Percentiles rank a stretch among this genome's conserved stretches.
Evolutionary conservation across 495 filamentous ascomycete genomes (phyloP).

Genomic region (Penicillium robsamsonii): DNA sequence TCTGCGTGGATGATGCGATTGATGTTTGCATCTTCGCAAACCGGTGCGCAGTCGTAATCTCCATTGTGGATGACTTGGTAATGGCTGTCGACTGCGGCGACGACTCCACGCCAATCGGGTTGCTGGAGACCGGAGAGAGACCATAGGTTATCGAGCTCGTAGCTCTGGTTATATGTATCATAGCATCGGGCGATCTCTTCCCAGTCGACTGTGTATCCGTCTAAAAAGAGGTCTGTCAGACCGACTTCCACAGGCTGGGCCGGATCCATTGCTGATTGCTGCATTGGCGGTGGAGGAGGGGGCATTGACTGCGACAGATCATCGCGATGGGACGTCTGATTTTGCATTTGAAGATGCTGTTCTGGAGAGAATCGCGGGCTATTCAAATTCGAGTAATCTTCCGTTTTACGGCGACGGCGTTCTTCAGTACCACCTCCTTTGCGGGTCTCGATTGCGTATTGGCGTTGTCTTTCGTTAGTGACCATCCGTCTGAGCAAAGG

Average conservation of each 20-base stretch:
- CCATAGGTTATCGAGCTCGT: constrained; percentile 45
- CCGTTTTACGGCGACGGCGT: constrained; percentile 43
- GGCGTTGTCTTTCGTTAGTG: constrained; percentile 61
- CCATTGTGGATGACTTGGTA: constrained; percentile 42
- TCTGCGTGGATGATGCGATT: constrained; percentile 38
- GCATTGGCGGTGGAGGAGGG: constrained; percentile 18
- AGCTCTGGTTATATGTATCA: constrained; percentile 40
- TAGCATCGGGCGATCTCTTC: constrained; percentile 36
- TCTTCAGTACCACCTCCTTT: constrained; percentile 47
- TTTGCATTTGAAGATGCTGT: constrained; percentile 37
- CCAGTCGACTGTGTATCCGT: constrained; percentile 45
- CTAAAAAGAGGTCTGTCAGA: constrained; percentile 37
- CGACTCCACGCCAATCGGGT: constrained; percentile 45
- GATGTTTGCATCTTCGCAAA: constrained; percentile 38
- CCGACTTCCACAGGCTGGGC: constrained; percentile 27
- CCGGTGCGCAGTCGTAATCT: constrained; percentile 26
- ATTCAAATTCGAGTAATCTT: constrained; percentile 36
- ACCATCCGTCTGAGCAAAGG: constrained; percentile 61
- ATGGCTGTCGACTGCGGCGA: constrained; percentile 49
- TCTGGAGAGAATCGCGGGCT: constrained; percentile 31
- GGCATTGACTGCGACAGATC: constrained; percentile 29
- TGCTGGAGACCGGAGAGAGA: constrained; percentile 45
- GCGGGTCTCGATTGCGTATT: constrained; percentile 59
- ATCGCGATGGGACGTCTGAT: constrained; percentile 28
- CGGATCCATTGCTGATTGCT: constrained; percentile 22